Evolutionary conservation across 331 rosid genomes (phyloP), one percentile per base, ranked within the genome.

Genomic region (Quercus tomentella): DNA sequence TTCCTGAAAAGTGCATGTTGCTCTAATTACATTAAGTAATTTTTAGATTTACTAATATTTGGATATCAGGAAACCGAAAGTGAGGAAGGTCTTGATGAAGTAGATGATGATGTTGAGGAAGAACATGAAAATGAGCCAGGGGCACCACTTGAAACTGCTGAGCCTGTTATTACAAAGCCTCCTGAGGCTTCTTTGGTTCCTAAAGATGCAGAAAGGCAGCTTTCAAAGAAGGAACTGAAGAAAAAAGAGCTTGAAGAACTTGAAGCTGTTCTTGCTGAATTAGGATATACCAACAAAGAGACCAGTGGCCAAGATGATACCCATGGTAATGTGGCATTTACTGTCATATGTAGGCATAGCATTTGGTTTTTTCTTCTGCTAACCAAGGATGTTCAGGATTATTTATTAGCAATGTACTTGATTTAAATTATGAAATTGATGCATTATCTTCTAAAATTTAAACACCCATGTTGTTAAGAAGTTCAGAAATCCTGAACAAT

Each of bases 181-280:
- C 70, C 77, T 75, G 90, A 84, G 76, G 76, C 86, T 26, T 35
- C 85, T 72, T 63, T 54, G 28, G 87, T 82, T 74, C 80, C 92
- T 56, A 88, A 84, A 73, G 94, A 90, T 66, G 58, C 89, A 20
- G 94, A 90, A 81, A 86, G 94, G 80, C 94, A 90, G 73, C 94
- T 90, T 69, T 90, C 94, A 7, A 90, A 90, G 87, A 90, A 90
- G 83, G 94, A 90, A 83, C 78, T 86, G 82, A 90, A 90, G 90
- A 90, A 90, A 69, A 90, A 90, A 68, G 94, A 73, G 23, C 94
- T 90, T 56, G 88, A 86, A 81, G 94, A 88, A 76, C 92, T 90
- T 66, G 94, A 88, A 0, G 94, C 92, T 61, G 90, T 88, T 85
- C 89, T 90, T 82, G 94, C 92, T 56, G 94, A 90, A 82, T 81